These are phyloP conservation scores for Botrytis squamosa DNA, from an alignment of 2,329 filamentous ascomycete genomes.

Conservation along the genomic window DNA sequence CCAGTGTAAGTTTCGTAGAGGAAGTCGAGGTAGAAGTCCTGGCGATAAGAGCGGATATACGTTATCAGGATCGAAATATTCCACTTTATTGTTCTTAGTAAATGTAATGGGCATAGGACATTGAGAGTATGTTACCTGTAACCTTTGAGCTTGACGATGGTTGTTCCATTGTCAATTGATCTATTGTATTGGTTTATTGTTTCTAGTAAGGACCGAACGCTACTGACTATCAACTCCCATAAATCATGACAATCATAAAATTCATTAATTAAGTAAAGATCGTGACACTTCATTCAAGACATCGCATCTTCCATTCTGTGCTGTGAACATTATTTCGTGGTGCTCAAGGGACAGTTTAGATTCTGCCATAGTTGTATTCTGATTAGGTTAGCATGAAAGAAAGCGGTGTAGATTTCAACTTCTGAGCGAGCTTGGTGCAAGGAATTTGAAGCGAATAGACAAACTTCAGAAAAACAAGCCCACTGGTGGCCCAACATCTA, in stretches of 20 bases:
- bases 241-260: conserved; percentile 16
- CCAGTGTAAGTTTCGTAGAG: conserved; percentile 92
- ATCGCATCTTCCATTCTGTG: conserved; percentile 7
- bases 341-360: not conserved
- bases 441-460: not conserved
- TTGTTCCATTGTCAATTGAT: conserved; percentile 56
- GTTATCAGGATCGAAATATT: conserved; percentile 92
- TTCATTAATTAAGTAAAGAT: conserved; percentile 6
- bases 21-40: conserved; percentile 74
- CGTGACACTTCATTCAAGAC: not conserved
- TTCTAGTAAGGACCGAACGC: not conserved
- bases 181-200: not conserved
- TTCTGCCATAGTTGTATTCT: not conserved
- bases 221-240: not conserved
- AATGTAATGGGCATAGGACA: not conserved
- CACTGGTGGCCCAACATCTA: not conserved
- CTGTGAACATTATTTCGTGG: not conserved
- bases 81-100: conserved; percentile 56
- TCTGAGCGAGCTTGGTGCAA: not conserved
- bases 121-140: conserved; percentile 53
- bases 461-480: not conserved
- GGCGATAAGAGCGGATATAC: conserved; percentile 81
- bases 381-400: not conserved
- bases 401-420: not conserved
- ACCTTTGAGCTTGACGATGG: conserved; percentile 73